Conservation (phyloP, 805 yeast species). For the Candida tammaniensis region DNA sequence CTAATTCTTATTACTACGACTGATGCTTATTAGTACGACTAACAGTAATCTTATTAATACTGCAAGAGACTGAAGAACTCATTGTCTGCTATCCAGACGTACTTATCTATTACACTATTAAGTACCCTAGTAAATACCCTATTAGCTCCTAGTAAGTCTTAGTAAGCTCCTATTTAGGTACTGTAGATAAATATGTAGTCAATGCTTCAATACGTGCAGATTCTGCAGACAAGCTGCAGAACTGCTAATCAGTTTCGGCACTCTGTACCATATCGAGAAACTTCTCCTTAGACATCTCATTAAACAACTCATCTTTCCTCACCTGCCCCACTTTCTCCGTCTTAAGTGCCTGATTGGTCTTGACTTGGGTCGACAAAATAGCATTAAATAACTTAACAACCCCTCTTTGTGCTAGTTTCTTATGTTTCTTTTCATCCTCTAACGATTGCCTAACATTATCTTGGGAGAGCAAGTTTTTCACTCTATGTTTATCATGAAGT, state of each 20-base stretch:
- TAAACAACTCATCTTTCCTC: constrained; percentile 59
- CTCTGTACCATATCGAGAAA: constrained; percentile 72
- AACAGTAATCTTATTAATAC: too few species aligned
- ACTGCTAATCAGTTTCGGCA: constrained; percentile 6
- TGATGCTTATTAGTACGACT: too few species aligned
- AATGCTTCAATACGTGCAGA: too few species aligned
- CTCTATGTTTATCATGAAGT: constrained; percentile 62
- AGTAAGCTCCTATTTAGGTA: too few species aligned
- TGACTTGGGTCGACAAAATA: constrained; percentile 71
- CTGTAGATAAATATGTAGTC: too few species aligned
- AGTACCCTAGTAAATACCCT: too few species aligned
- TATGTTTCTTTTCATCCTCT: constrained; percentile 66
- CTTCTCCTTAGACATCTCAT: constrained; percentile 83
- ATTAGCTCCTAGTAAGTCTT: too few species aligned
- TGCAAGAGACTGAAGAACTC: too few species aligned
- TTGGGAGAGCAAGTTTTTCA: constrained; percentile 61
- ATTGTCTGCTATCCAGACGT: too few species aligned
- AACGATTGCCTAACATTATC: constrained; percentile 54
- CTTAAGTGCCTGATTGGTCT: constrained; percentile 50
- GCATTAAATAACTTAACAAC: constrained; percentile 84
- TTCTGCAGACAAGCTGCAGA: too few species aligned
- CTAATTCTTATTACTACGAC: too few species aligned
- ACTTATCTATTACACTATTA: too few species aligned
- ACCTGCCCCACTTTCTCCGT: constrained; percentile 43
- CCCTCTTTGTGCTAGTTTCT: constrained; percentile 85